Evolutionary conservation across 2,329 filamentous ascomycete species (phyloP), one percentile per base, ranked within the genome.

Genomic region (Diaporthe humulicola): DNA sequence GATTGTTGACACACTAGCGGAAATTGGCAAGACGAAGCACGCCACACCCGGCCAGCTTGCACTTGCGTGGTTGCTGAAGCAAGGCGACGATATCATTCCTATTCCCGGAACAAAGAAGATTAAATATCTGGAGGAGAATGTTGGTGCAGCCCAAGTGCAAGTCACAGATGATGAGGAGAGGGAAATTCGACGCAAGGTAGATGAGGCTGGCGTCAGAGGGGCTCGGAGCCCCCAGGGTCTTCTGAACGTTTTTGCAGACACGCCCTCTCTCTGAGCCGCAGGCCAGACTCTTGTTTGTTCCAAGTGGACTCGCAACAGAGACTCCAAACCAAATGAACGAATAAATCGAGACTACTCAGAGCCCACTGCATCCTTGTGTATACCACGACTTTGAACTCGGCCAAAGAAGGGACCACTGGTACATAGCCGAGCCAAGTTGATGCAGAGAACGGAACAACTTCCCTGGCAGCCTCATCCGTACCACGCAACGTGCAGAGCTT

Each of bases 31-130:
- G 60, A 85, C 83, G 76, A 93, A 93, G 82, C 86, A 80, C 6
- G 85, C 84, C 61, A 91, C 90, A 0, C 77, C 89, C 0, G 85
- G 85, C 1, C 88, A 94, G 79, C 79, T 94, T 36, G 87, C 89
- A 2, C 83, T 93, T 48, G 91, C 91, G 0, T 93, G 91, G 90
- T 77, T 93, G 71, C 77, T 91, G 77, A 93, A 77, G 88, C 89
- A 0, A 84, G 58, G 70, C 8, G 45, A 88, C 1, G 88, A 91
- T 77, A 84, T 93, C 64, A 87, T 90, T 78, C 89, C 91, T 0
- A 93, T 88, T 64, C 87, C 85, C 0, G 87, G 86, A 0, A 88
- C 86, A 0, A 87, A 84, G 79, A 87, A 79, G 71, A 79, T 86
- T 57, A 83, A 84, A 76, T 87, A 86, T 70, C 76, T 89, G 36